Base-by-base conservation (phyloP, 768 basidiomycete genomes). In the Mycena epipterygia region DNA sequence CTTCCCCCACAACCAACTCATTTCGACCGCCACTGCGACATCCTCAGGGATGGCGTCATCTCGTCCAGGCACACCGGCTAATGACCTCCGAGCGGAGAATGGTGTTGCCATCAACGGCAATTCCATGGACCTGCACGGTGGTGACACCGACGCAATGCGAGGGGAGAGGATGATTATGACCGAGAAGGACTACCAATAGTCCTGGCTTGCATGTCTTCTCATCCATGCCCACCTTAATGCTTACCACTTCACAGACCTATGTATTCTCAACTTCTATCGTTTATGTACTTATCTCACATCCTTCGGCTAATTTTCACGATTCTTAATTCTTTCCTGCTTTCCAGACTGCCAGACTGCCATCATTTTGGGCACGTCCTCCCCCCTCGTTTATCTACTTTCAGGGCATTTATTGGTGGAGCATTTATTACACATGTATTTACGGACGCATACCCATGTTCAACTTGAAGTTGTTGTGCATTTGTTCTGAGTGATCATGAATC, bases 1-100 rank as follows among this genome's bases (percentile, higher is more conserved):
- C 77, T 97, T 95, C 80, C 94, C 94, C 13, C 90, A 92, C 58
- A 95, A 93, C 78, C 90, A 92, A 5, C 84, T 90, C 62, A 85
- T 88, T 16, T 88, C 91, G 33, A 94, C 93, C 6, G 92, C 90
- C 19, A 93, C 93, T 0, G 91, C 88, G 4, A 93, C 93, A 27
- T 91, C 92, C 1, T 90, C 90, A 17, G 93, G 91, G 4, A 79
- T 91, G 39, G 87, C 87, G 17, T 87, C 91, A 7, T 94, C 93
- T 59, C 88, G 93, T 68, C 93, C 93, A 16, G 90, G 86, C 21
- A 95, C 93, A 7, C 93, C 93, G 1, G 84, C 85, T 35, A 86
- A 82, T 71, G 87, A 89, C 70, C 82, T 87, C 35, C 83, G 84
- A 66, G 79, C 77, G 37, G 86, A 89, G 27, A 80, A 81, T 27